phyloP scores from a whole-genome alignment of 768 basidiomycete species.

The Calocybe cyanea region DNA sequence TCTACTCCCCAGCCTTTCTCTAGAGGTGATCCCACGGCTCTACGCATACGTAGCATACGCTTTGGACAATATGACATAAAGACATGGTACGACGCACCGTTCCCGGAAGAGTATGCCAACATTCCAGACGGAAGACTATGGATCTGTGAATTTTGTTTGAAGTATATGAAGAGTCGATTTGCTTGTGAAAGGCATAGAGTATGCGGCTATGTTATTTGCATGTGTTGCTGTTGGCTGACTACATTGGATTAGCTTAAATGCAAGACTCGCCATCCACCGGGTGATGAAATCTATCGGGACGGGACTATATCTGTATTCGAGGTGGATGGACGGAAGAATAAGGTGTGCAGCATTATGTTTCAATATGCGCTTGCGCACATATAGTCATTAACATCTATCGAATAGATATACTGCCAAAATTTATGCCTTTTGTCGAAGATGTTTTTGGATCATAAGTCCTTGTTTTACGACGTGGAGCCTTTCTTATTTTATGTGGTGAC shows the following conservation, averaged over 20 bases:
- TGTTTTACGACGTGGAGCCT: conserved; percentile 99
- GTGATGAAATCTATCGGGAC: conserved; percentile 97
- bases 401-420: conserved; percentile 97
- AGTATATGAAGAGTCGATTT: conserved; percentile 95
- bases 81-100: conserved; percentile 99
- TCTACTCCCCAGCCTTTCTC: conserved; percentile 34
- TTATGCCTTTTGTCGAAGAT: conserved; percentile 96
- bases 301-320: conserved; percentile 88
- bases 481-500: conserved; percentile 99
- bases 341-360: conserved; percentile 41
- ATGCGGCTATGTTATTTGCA: conserved; percentile 24
- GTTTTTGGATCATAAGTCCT: conserved; percentile 98
- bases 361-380: background rate
- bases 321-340: conserved; percentile 97
- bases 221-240: background rate
- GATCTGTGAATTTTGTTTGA: conserved; percentile 98
- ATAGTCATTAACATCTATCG: conserved; percentile 10
- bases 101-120: conserved; percentile 93
- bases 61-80: conserved; percentile 91
- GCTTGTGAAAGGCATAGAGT: conserved; percentile 84
- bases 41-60: conserved; percentile 83
- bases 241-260: conserved; percentile 74
- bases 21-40: conserved; percentile 31
- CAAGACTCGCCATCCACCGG: conserved; percentile 91
- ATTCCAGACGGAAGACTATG: conserved; percentile 90